These are phyloP conservation scores for Exophiala bonariae DNA, from an alignment of 2,329 filamentous ascomycete species.

Conservation along the genomic window DNA sequence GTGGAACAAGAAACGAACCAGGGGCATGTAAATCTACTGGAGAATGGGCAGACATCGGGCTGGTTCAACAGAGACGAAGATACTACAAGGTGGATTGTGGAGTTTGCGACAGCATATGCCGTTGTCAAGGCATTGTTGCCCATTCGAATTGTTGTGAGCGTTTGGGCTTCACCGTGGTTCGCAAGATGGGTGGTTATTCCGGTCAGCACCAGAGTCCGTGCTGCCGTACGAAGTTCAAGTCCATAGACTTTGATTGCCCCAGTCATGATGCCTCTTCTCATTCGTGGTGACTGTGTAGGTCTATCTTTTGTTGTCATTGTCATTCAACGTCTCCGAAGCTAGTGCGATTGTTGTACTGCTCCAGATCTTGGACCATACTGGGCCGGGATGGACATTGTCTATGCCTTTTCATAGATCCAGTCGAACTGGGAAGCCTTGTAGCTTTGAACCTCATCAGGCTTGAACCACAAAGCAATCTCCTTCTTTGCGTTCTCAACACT, in stretches of 20 bases:
- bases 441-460: constrained; percentile 76
- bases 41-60: constrained; percentile 8
- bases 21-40: constrained; percentile 10
- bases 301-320: too few species aligned
- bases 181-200: constrained; percentile 64
- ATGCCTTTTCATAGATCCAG: constrained; percentile 96
- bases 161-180: constrained; percentile 93
- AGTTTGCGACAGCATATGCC: constrained; percentile 85
- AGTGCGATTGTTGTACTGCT: too few species aligned
- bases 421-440: constrained; percentile 83
- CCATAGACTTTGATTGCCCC: not conserved
- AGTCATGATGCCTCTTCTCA: not conserved
- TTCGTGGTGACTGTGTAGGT: not conserved
- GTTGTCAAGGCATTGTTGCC: constrained; percentile 85
- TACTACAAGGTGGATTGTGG: constrained; percentile 58
- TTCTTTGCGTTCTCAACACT: constrained; percentile 98
- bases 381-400: constrained; percentile 28
- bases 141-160: constrained; percentile 70
- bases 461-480: constrained; percentile 99
- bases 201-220: constrained; percentile 33
- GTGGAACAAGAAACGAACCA: constrained; percentile 37
- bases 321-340: too few species aligned
- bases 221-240: not conserved
- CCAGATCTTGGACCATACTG: not conserved
- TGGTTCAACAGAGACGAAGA: constrained; percentile 35